These are phyloP conservation scores for Diaporthe destruens DNA, from an alignment of 2,329 filamentous ascomycete genomes.

Conservation along the genomic window DNA sequence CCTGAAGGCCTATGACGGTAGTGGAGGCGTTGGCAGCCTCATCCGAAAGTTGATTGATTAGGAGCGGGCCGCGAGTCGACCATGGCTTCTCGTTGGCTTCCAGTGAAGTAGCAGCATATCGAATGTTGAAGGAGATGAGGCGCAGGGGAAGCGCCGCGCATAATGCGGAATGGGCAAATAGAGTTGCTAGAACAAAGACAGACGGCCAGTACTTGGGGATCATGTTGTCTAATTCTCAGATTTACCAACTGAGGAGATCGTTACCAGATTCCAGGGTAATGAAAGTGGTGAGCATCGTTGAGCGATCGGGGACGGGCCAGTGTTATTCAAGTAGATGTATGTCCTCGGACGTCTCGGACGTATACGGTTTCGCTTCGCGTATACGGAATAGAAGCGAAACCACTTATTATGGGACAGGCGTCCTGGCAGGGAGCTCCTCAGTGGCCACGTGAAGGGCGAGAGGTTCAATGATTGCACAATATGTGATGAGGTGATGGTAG, in stretches of 20 bases:
- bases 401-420: too few relatives aligned
- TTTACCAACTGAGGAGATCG: too few relatives aligned
- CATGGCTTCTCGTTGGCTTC: slow-evolving; percentile 58
- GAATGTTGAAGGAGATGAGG: slow-evolving; percentile 62
- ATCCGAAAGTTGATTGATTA: slow-evolving; percentile 3
- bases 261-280: background rate
- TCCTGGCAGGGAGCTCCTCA: background rate
- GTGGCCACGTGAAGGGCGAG: slow-evolving; percentile 8
- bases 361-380: too few relatives aligned
- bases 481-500: background rate
- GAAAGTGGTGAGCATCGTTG: too few relatives aligned
- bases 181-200: background rate
- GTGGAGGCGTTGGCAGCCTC: slow-evolving; percentile 49
- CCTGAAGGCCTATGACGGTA: slow-evolving; percentile 65
- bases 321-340: background rate
- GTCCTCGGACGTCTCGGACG: too few relatives aligned
- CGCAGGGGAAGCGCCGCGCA: slow-evolving; percentile 48
- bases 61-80: slow-evolving; percentile 45
- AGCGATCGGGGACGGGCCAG: background rate
- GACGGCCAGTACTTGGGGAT: slow-evolving; percentile 9
- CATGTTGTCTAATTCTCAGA: background rate
- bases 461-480: slow-evolving; percentile 12
- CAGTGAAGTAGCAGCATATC: slow-evolving; percentile 57
- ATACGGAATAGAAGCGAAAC: too few relatives aligned
- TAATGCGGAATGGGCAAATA: background rate